Conservation (phyloP, 164 flowering plant species). For the Euptelea pleiosperma region DNA sequence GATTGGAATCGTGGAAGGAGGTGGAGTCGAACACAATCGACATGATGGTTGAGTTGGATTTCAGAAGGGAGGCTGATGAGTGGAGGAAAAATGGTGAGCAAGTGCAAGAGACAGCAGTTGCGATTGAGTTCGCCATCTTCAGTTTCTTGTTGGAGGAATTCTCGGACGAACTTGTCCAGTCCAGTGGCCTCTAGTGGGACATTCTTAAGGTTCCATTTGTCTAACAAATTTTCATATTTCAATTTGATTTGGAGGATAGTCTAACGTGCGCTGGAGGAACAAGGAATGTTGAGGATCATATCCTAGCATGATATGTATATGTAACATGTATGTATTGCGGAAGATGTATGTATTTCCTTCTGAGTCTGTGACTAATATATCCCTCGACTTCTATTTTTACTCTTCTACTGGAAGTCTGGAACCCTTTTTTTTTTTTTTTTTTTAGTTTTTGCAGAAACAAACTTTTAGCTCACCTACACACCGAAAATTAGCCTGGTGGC, state of each 20-base stretch:
- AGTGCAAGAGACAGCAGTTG: constrained; percentile 30
- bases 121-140: constrained; percentile 52
- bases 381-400: too few species aligned
- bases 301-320: too few species aligned
- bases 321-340: neutral
- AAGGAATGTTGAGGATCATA: too few species aligned
- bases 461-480: too few species aligned
- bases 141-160: constrained; percentile 41
- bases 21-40: constrained; percentile 64
- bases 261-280: neutral
- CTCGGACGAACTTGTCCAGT: constrained; percentile 41
- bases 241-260: neutral
- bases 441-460: too few species aligned
- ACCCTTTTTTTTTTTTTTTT: too few species aligned
- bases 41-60: constrained; percentile 77
- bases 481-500: too few species aligned
- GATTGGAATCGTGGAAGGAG: constrained; percentile 63
- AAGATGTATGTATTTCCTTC: constrained; percentile 1
- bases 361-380: too few species aligned
- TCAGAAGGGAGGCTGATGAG: constrained; percentile 36
- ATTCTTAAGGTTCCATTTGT: neutral
- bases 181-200: neutral
- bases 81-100: constrained; percentile 51
- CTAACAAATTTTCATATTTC: constrained; percentile 9
- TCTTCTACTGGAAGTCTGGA: too few species aligned